Percentiles rank a stretch among this genome's conserved stretches.
Evolutionary conservation across 768 basidiomycete genomes (phyloP).

Genomic region (Nidularia sp.): DNA sequence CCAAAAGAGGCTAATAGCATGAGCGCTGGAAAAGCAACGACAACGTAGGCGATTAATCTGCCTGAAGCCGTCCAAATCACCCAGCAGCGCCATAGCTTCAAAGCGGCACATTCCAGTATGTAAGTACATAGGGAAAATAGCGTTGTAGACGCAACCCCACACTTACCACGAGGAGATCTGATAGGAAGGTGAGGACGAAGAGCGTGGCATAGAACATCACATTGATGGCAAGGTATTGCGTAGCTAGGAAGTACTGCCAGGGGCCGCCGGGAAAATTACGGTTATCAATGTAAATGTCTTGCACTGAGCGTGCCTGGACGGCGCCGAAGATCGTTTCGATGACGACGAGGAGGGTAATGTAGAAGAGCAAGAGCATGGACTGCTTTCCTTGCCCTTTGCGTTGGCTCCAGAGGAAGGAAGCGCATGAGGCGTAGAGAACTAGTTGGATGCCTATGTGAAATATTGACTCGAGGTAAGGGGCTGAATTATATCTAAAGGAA

Average conservation of each 20-base stretch:
- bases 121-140: background rate
- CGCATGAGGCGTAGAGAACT: slow-evolving; percentile 30
- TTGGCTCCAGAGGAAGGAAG: slow-evolving; percentile 29
- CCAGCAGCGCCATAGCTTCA: slow-evolving; percentile 44
- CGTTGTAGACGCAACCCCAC: background rate
- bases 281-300: slow-evolving; percentile 36
- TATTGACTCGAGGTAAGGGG: background rate
- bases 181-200: slow-evolving; percentile 37
- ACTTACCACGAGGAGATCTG: slow-evolving; percentile 38
- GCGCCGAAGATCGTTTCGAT: slow-evolving; percentile 33
- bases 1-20: slow-evolving; percentile 36
- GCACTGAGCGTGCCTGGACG: slow-evolving; percentile 34
- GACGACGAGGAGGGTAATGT: slow-evolving; percentile 32
- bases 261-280: slow-evolving; percentile 38
- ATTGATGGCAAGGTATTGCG: slow-evolving; percentile 35
- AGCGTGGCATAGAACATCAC: slow-evolving; percentile 39
- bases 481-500: background rate
- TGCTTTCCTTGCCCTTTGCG: slow-evolving; percentile 18
- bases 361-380: slow-evolving; percentile 28
- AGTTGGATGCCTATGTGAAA: slow-evolving; percentile 28
- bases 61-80: slow-evolving; percentile 39
- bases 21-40: slow-evolving; percentile 28
- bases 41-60: slow-evolving; percentile 20
- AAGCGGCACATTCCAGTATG: background rate
- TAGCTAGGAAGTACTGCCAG: slow-evolving; percentile 37